These are phyloP conservation scores for Zygnema circumcarinatum DNA, from an alignment of 139 green algal species.

Conservation along the genomic window DNA sequence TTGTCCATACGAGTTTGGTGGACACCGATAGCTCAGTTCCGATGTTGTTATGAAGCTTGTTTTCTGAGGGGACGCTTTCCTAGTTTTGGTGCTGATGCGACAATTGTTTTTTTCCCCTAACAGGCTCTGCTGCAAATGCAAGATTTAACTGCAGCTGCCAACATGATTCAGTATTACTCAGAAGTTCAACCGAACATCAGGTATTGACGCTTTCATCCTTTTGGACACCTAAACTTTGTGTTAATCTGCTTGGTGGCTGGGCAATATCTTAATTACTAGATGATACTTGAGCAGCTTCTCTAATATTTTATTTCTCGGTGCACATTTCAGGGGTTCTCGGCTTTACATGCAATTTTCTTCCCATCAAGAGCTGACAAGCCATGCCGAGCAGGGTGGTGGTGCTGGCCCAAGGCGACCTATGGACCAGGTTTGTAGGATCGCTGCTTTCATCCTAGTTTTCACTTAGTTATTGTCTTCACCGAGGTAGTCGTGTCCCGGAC, in stretches of 20 bases:
- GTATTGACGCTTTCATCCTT: slow-evolving; percentile 11
- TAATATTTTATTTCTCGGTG: not conserved
- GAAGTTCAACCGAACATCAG: slow-evolving; percentile 50
- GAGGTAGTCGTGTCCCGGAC: too few relatives aligned
- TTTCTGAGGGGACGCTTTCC: slow-evolving; percentile 37
- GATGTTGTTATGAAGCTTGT: too few relatives aligned
- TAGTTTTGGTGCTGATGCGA: too few relatives aligned
- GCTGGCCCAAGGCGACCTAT: not conserved
- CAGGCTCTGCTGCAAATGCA: slow-evolving; percentile 59
- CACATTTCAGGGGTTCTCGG: slow-evolving; percentile 1
- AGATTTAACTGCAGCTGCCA: slow-evolving; percentile 42
- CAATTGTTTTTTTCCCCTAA: slow-evolving; percentile 2
- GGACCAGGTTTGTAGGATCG: slow-evolving; percentile 17
- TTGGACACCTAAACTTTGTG: not conserved
- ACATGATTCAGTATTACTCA: slow-evolving; percentile 54
- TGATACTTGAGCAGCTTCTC: not conserved
- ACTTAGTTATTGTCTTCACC: too few relatives aligned
- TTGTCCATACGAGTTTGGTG: too few relatives aligned
- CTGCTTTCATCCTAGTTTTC: too few relatives aligned
- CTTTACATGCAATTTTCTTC: slow-evolving; percentile 63
- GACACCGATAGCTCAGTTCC: too few relatives aligned
- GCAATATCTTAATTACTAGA: not conserved
- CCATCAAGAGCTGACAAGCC: slow-evolving; percentile 51
- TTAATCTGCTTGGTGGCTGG: not conserved
- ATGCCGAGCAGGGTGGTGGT: not conserved